phyloP scores from a whole-genome alignment of 1,139 yeast genomes.

The Protomyces pachydermus region DNA sequence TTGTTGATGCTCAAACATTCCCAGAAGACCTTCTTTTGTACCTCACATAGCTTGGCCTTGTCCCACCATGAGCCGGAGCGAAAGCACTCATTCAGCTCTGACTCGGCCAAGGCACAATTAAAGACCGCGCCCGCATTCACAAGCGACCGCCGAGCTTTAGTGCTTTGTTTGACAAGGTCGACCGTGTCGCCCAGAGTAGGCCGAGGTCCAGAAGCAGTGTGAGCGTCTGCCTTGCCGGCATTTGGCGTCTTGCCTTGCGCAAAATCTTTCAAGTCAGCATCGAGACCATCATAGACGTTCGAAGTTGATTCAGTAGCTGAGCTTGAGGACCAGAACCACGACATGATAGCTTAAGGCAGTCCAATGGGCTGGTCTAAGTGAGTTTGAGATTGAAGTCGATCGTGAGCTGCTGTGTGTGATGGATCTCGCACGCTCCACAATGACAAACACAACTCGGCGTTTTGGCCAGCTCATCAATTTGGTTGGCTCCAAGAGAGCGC shows the following conservation, averaged over 20 bases:
- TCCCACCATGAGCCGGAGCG: constrained; percentile 23
- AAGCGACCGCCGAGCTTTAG: constrained; percentile 11
- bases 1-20: constrained; percentile 15
- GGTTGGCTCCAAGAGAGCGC: too few relatives aligned
- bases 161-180: neutral
- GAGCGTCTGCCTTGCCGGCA: neutral
- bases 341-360: neutral
- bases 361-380: too few relatives aligned
- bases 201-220: neutral
- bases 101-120: constrained; percentile 24
- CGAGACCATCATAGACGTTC: constrained; percentile 12
- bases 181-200: neutral
- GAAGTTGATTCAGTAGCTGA: neutral
- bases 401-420: too few relatives aligned
- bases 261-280: constrained; percentile 12
- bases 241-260: neutral
- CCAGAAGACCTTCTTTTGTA: constrained; percentile 19
- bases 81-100: constrained; percentile 19
- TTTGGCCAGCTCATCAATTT: too few relatives aligned
- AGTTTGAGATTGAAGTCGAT: too few relatives aligned
- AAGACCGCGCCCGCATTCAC: constrained; percentile 22
- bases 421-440: too few relatives aligned
- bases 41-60: constrained; percentile 16
- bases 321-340: constrained; percentile 24
- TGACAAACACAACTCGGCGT: too few relatives aligned